Evolutionary conservation across 1,284 basidiomycete genomes (phyloP), one percentile per base, ranked within the genome.

Genomic region (Trametes pubescens): DNA sequence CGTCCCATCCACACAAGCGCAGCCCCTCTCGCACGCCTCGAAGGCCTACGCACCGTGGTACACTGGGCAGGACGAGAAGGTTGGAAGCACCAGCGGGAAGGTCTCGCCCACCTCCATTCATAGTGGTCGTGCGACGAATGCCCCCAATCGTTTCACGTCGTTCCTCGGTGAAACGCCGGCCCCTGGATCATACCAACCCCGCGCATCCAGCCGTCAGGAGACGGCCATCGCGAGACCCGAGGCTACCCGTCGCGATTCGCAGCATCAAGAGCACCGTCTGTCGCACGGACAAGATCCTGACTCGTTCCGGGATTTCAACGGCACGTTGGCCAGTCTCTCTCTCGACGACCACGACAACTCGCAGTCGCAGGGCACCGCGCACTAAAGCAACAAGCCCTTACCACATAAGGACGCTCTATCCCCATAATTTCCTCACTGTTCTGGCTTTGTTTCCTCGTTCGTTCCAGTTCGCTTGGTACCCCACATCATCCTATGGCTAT

Each of bases 321-420:
- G 89, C 22, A 91, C 87, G n/a, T 80, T 93, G 35, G 88, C 90
- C 29, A 90, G 87, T 70, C 83, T 93, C 26, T 83, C 91, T 67
- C 76, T 92, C 61, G 88, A 88, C 71, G 69, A 72, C 55, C 70
- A 71, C 43, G 69, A 65, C 54, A 66, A 69, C 65, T 67, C 66
- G 22, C 69, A 71, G 60, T 57, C 66, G 56, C 66, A 62, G 52
- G 64, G 65, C 49, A 49, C 64, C 51, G 68, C 72, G 47, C 66
- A 69, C 16, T 74, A 69, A 72, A 48, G 14, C 47, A 26, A 40
- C 57, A 52, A 18, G 2, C 18, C 22, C 21, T 32, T 26, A 18
- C 62, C 59, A 21, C 29, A 2, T 37, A 38, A 46, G 57, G 63
- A 51, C 52, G 47, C 34, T 48, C 59, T 65, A 62, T 44, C 34